Evolutionary conservation across 2,329 filamentous ascomycete genomes (phyloP).

Genomic region (Diatrype stigma): DNA sequence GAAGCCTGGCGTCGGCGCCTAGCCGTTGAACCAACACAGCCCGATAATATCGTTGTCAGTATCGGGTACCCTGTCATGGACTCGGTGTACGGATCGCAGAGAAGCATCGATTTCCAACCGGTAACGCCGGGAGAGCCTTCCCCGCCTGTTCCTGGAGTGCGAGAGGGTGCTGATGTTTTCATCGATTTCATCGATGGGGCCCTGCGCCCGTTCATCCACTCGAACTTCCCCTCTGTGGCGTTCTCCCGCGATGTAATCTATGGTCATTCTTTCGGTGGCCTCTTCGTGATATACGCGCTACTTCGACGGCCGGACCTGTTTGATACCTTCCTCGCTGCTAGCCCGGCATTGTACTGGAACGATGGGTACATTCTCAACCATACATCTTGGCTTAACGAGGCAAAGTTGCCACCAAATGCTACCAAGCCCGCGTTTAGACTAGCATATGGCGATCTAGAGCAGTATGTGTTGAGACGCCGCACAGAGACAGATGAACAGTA

Average conservation of each 20-base stretch:
- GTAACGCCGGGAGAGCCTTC: constrained; percentile 11
- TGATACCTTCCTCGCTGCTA: constrained; percentile 21
- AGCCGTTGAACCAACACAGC: constrained; percentile 17
- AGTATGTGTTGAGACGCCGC: constrained; percentile 12
- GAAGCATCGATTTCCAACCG: constrained; percentile 21
- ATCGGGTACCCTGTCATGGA: constrained; percentile 23
- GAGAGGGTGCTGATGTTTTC: constrained; percentile 15
- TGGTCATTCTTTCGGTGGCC: constrained; percentile 20
- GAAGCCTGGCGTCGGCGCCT: constrained; percentile 22
- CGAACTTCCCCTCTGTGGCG: constrained; percentile 14
- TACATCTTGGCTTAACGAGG: constrained; percentile 10
- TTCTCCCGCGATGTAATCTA: constrained; percentile 3
- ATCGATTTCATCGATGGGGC: constrained; percentile 17
- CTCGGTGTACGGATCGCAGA: constrained; percentile 15
- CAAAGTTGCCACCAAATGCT: background rate
- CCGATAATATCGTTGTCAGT: constrained; percentile 21
- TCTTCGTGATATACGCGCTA: constrained; percentile 19
- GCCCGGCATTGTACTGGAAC: constrained; percentile 16
- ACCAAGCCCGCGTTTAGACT: constrained; percentile 17
- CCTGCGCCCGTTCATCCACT: constrained; percentile 17
- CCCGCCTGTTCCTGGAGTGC: constrained; percentile 1
- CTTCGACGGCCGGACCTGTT: constrained; percentile 17
- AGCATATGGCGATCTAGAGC: constrained; percentile 15
- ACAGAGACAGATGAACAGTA: constrained; percentile 19
- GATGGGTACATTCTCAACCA: constrained; percentile 15